phyloP scores from a whole-genome alignment of 495 filamentous ascomycete genomes.

The Poronia punctata region DNA sequence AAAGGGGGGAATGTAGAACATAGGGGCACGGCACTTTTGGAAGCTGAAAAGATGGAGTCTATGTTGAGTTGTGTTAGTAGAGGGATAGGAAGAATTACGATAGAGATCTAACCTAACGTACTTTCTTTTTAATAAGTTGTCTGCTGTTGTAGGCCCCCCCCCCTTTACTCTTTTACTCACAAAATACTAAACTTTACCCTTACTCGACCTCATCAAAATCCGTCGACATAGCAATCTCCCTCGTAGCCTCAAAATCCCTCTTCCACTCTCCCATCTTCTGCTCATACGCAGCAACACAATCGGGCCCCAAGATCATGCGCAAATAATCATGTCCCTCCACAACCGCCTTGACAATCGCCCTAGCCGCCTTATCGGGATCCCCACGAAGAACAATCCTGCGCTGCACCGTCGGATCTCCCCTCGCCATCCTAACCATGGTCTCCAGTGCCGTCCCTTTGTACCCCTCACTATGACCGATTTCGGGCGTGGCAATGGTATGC shows the following conservation, averaged over 20 bases:
- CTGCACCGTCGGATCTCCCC: background rate
- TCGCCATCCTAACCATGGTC: slow-evolving; percentile 2
- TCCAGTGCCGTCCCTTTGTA: slow-evolving; percentile 14
- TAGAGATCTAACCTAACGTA: slow-evolving; percentile 39
- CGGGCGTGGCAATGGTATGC: slow-evolving; percentile 15
- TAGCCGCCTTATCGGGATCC: slow-evolving; percentile 36
- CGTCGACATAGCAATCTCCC: background rate
- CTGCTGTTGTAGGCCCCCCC: no score
- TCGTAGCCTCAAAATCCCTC: slow-evolving; percentile 1
- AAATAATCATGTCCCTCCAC: slow-evolving; percentile 7
- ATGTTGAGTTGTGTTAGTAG: slow-evolving; percentile 46
- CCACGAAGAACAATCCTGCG: slow-evolving; percentile 15
- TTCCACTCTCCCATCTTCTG: background rate
- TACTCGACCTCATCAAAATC: background rate
- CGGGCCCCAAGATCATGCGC: slow-evolving; percentile 5
- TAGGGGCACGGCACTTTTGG: slow-evolving; percentile 41
- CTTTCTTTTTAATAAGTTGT: background rate
- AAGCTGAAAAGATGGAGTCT: slow-evolving; percentile 33
- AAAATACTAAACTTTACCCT: background rate
- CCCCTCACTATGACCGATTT: slow-evolving; percentile 6
- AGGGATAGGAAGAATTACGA: slow-evolving; percentile 36
- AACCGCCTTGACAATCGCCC: slow-evolving; percentile 32
- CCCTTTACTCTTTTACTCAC: background rate
- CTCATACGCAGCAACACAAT: background rate
- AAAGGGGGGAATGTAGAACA: slow-evolving; percentile 46